Evolutionary conservation across 257 asterid genomes (phyloP), one percentile per base, ranked within the genome.

Genomic region (Solanum boliviense): DNA sequence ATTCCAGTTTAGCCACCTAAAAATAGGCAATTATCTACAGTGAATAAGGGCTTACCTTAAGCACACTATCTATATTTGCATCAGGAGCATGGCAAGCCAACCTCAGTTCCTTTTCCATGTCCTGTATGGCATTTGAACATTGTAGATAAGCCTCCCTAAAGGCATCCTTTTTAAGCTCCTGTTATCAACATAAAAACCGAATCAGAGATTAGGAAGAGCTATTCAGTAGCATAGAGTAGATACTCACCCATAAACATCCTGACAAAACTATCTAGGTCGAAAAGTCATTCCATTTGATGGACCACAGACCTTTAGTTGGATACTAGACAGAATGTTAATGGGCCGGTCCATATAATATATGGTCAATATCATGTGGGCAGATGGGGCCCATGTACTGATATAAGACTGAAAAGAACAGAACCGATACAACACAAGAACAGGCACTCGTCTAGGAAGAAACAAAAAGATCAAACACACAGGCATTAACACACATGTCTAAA

Each of bases 111-210:
- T 90, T 94, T 82, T 94, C 98, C 99, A 97, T 97, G 90, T 89
- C 95, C 89, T 95, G 96, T 84, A 95, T 91, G 89, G 96, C 89
- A 86, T 90, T 94, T 76, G 97, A 90, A 89, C 98, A 95, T 81
- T 90, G 93, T 88, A 93, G 88, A 92, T 92, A 94, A 74, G 99
- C 99, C 89, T 97, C 99, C 92, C 98, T 92, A 88, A 92, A 97
- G 87, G 98, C 96, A 89, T 97, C 98, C 93, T 92, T 96, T 91
- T 92, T 97, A 10, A 93, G 92, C 89, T 94, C 99, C 99, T 97
- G 94, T 94, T 94, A 92, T 86, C 29, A 90, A 81, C 56, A 89
- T 76, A 65, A 72, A 62, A 36, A 67, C 65, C 32, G 87, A 89
- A 89, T 91, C 76, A 92, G 27, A 2, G 7, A 82, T 29, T 81